Conservation (phyloP, 208 protist species). For the Porcisia deanei region DNA sequence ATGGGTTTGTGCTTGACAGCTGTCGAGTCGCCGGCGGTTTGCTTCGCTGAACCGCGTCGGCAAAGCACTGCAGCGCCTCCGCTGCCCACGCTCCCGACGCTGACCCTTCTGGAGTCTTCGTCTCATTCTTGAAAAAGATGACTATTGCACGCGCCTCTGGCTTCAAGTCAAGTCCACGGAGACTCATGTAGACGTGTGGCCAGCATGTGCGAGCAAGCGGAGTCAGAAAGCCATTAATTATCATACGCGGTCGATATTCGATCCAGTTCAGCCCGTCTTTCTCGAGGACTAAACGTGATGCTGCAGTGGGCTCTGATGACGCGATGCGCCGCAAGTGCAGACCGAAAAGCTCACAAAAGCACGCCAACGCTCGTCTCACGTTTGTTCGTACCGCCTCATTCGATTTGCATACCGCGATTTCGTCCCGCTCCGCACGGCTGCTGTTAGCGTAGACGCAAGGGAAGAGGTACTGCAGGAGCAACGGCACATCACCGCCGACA, state of each 20-base stretch:
- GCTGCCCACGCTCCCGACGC: slow-evolving; percentile 12
- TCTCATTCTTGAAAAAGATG: slow-evolving; percentile 53
- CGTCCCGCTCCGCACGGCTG: slow-evolving; percentile 9
- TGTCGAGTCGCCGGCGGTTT: background rate
- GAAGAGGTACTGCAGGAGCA: slow-evolving; percentile 43
- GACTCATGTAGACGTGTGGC: slow-evolving; percentile 50
- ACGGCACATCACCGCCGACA: slow-evolving; percentile 16
- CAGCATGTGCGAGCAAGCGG: slow-evolving; percentile 39
- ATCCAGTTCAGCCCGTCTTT: slow-evolving; percentile 77
- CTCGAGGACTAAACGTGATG: slow-evolving; percentile 25
- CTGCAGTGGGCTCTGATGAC: background rate
- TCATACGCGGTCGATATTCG: slow-evolving; percentile 44
- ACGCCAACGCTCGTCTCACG: slow-evolving; percentile 53
- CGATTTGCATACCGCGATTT: slow-evolving; percentile 35
- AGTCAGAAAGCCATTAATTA: slow-evolving; percentile 32
- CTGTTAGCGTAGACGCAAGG: slow-evolving; percentile 21
- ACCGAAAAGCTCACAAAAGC: slow-evolving; percentile 80
- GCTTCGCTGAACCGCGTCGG: slow-evolving; percentile 12
- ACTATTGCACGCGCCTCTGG: slow-evolving; percentile 43
- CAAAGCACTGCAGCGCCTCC: slow-evolving; percentile 16
- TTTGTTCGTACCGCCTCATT: slow-evolving; percentile 33
- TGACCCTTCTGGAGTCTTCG: slow-evolving; percentile 3
- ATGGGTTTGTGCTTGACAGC: background rate
- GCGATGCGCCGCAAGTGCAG: slow-evolving; percentile 39
- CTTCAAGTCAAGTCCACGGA: slow-evolving; percentile 41